These are phyloP conservation scores for Candida succiphila DNA, from an alignment of 805 yeast genomes.

Conservation along the genomic window DNA sequence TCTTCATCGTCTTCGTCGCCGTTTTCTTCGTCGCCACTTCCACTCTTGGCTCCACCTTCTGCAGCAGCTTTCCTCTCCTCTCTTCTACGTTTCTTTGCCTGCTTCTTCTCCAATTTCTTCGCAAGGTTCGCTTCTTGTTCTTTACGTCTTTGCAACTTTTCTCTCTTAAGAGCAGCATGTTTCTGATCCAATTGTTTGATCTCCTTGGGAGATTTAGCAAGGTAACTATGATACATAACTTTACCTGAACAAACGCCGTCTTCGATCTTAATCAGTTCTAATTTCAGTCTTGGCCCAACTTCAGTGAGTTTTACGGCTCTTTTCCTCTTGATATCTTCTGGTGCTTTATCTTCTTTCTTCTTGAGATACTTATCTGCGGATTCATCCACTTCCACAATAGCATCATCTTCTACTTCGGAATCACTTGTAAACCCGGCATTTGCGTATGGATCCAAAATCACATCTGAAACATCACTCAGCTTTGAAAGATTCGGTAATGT, in stretches of 20 bases:
- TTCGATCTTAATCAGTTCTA: conserved; percentile 76
- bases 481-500: conserved; percentile 59
- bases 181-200: conserved; percentile 49
- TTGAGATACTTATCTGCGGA: conserved; percentile 13
- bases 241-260: conserved; percentile 88
- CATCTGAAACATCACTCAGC: conserved; percentile 71
- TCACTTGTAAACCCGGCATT: conserved; percentile 76
- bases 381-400: conserved; percentile 50
- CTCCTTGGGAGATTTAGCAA: conserved; percentile 57
- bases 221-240: conserved; percentile 70
- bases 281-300: conserved; percentile 80
- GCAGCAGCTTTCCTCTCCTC: conserved; percentile 25
- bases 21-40: conserved; percentile 14
- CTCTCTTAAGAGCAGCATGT: conserved; percentile 50
- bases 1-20: conserved; percentile 18
- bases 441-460: conserved; percentile 74
- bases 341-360: conserved; percentile 9
- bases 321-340: conserved; percentile 32
- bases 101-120: conserved; percentile 63
- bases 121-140: conserved; percentile 74
- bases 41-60: conserved; percentile 22
- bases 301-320: conserved; percentile 89
- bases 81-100: conserved; percentile 63
- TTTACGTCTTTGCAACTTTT: conserved; percentile 64
- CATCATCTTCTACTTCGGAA: conserved; percentile 90